phyloP scores from a whole-genome alignment of 495 filamentous ascomycete genomes.

The Penicillium subrubescens region DNA sequence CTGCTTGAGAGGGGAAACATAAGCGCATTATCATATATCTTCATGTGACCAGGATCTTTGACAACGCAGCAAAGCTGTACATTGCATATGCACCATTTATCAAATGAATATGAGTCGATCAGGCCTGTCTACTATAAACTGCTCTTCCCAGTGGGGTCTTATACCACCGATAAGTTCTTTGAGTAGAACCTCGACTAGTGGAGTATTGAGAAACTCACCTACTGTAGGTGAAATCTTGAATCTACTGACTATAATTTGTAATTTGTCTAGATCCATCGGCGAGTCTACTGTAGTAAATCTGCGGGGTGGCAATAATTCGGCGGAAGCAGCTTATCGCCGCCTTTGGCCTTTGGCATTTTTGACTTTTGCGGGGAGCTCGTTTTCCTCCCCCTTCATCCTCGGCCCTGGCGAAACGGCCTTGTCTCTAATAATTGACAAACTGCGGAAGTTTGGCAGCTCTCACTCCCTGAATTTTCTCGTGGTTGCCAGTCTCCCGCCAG shows the following conservation, averaged over 20 bases:
- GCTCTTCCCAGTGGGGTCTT: too few species aligned
- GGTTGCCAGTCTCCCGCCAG: not conserved
- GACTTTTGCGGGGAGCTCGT: constrained; percentile 1
- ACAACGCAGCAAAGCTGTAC: not conserved
- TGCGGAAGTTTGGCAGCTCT: not conserved
- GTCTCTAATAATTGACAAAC: not conserved
- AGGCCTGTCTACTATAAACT: too few species aligned
- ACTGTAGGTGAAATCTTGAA: too few species aligned
- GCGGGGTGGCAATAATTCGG: constrained; percentile 5
- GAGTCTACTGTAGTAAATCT: not conserved
- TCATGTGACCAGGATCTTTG: not conserved
- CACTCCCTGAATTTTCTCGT: not conserved
- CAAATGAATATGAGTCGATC: too few species aligned
- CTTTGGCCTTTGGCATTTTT: not conserved
- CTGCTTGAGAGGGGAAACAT: not conserved
- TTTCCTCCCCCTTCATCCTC: constrained; percentile 1
- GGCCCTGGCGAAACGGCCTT: not conserved
- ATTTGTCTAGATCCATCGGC: not conserved
- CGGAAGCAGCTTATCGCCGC: constrained; percentile 5
- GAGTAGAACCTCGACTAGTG: too few species aligned
- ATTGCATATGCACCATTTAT: not conserved
- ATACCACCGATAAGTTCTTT: too few species aligned
- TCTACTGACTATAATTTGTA: too few species aligned
- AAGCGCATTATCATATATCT: not conserved
- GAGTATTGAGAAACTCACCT: too few species aligned